Percentiles rank a stretch among this genome's conserved stretches.
phyloP scores from a whole-genome alignment of 2,329 filamentous ascomycete species.

The Rutstroemia sp. region DNA sequence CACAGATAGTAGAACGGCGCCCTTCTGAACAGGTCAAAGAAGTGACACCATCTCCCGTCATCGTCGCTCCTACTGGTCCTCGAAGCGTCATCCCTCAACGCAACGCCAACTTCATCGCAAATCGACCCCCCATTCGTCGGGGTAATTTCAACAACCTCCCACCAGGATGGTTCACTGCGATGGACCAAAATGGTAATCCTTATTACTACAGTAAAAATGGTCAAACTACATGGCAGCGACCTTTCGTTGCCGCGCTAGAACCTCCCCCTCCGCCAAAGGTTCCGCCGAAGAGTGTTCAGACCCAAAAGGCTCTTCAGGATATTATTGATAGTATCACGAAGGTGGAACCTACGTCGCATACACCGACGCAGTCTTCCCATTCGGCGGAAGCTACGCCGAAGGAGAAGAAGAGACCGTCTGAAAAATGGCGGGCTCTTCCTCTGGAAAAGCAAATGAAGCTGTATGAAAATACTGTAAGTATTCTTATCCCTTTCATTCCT shows the following conservation, averaged over 20 bases:
- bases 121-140: constrained; percentile 49
- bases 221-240: constrained; percentile 73
- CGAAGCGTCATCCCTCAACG: constrained; percentile 43
- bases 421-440: constrained; percentile 63
- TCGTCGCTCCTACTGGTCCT: constrained; percentile 42
- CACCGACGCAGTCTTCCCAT: constrained; percentile 58
- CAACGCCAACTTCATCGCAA: constrained; percentile 42
- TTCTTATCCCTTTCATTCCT: not conserved
- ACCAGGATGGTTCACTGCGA: constrained; percentile 77
- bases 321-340: constrained; percentile 82
- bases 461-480: constrained; percentile 83
- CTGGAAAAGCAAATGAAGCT: constrained; percentile 89
- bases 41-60: constrained; percentile 21
- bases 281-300: constrained; percentile 35
- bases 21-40: constrained; percentile 53
- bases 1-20: constrained; percentile 50
- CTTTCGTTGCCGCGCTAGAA: constrained; percentile 56
- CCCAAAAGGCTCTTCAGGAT: constrained; percentile 71
- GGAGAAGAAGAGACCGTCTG: constrained; percentile 51
- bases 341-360: constrained; percentile 34
- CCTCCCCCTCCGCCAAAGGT: constrained; percentile 48
- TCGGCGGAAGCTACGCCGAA: constrained; percentile 41
- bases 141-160: constrained; percentile 58
- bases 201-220: constrained; percentile 84
- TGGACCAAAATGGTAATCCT: constrained; percentile 59